These are phyloP conservation scores for Oryza punctata DNA, from an alignment of 176 grass and related monocot genomes.

Conservation along the genomic window DNA sequence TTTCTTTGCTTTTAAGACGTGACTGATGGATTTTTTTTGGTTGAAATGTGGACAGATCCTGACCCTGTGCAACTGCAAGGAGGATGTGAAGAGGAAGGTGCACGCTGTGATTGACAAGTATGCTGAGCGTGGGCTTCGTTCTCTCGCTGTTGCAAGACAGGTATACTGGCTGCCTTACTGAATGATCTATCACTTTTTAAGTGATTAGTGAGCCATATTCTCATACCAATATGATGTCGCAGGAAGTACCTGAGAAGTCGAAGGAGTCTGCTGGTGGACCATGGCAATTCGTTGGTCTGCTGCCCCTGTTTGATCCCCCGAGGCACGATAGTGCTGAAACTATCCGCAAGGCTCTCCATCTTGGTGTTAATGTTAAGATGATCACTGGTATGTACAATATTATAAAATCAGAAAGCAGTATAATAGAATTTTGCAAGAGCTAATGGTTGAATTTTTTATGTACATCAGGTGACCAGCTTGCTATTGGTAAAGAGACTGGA, in stretches of 20 bases:
- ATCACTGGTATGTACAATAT: slow-evolving; percentile 69
- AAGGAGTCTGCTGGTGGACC: slow-evolving; percentile 80
- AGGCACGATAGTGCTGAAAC: slow-evolving; percentile 99
- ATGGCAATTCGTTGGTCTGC: slow-evolving; percentile 92
- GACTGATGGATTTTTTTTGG: slow-evolving; percentile 23
- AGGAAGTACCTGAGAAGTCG: slow-evolving; percentile 92
- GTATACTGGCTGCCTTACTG: slow-evolving; percentile 41
- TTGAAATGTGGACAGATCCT: slow-evolving; percentile 67
- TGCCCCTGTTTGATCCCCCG: slow-evolving; percentile 95
- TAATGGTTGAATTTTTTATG: not conserved
- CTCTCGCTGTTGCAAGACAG: slow-evolving; percentile 92
- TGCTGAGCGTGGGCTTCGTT: slow-evolving; percentile 93
- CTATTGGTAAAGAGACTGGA: slow-evolving; percentile 97
- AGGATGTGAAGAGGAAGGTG: slow-evolving; percentile 77
- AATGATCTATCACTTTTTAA: not conserved
- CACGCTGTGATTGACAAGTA: slow-evolving; percentile 88
- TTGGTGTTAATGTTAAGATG: slow-evolving; percentile 99
- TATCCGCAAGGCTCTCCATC: slow-evolving; percentile 89
- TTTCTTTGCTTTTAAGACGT: slow-evolving; percentile 19
- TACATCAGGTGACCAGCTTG: slow-evolving; percentile 91
- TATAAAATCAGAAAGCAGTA: not conserved
- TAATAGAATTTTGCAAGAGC: not conserved
- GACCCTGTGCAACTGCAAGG: slow-evolving; percentile 80
- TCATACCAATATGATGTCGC: slow-evolving; percentile 38
- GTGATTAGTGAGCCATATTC: not conserved